Percentiles rank a stretch among this genome's conserved stretches.
Evolutionary conservation across 306 rosid species (phyloP).

Genomic region (Corylus heterophylla): DNA sequence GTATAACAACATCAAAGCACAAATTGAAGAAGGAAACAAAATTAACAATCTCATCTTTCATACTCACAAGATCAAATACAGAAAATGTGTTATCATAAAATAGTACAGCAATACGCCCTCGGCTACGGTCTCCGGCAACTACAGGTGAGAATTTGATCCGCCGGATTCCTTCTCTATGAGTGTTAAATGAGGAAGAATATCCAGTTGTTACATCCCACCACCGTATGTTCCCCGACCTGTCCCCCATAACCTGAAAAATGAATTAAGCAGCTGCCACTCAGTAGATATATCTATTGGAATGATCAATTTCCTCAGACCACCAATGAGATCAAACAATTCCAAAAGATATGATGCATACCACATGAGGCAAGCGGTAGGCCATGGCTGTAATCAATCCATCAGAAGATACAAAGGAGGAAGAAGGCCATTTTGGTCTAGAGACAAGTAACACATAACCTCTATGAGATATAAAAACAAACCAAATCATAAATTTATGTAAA

Average conservation of each 20-base stretch:
- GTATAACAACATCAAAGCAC: conserved; percentile 15
- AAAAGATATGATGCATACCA: conserved; percentile 49
- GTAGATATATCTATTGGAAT: conserved; percentile 13
- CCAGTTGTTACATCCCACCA: conserved; percentile 99
- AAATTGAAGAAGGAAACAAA: conserved; percentile 4
- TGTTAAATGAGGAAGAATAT: conserved; percentile 88
- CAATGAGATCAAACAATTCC: conserved; percentile 21
- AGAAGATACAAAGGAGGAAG: conserved; percentile 80
- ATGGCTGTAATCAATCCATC: conserved; percentile 95
- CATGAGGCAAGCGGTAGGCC: conserved; percentile 99
- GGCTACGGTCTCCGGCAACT: conserved; percentile 80
- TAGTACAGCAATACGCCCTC: conserved; percentile 93
- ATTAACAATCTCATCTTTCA: conserved; percentile 19
- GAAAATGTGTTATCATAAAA: conserved; percentile 94
- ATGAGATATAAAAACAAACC: conserved; percentile 37
- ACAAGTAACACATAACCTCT: conserved; percentile 24
- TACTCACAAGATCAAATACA: conserved; percentile 88
- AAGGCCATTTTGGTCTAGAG: conserved; percentile 97
- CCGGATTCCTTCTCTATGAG: conserved; percentile 93
- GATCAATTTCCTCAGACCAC: conserved; percentile 8
- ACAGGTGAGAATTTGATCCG: conserved; percentile 91
- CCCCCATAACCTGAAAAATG: conserved; percentile 94
- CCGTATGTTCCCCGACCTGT: conserved; percentile 83
- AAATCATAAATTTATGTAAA: not conserved
- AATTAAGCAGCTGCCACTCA: conserved; percentile 38